Evolutionary conservation across 352 stramenopile genomes (phyloP), one percentile per base, ranked within the genome.

Genomic region (Detonula confervacea): DNA sequence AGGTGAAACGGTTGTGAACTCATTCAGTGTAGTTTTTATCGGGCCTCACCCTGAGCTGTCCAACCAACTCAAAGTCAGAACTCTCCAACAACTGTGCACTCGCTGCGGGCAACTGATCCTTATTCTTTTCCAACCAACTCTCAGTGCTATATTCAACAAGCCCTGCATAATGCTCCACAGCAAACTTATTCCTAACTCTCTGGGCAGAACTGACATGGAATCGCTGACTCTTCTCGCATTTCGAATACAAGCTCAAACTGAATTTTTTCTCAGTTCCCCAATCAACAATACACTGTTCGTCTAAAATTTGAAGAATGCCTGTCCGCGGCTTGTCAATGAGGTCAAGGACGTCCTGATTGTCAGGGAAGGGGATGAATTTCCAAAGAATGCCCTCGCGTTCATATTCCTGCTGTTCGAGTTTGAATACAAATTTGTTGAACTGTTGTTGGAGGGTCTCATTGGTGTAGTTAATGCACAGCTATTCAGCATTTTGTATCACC

Each of bases 41-140:
- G 14, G 27, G n/a, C 39, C 59, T 27, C n/a, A 67, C 59, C 59
- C 42, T 20, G 37, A 67, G 42, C 22, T 56, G 39, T 46, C 25
- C 42, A 25, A 67, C 37, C 37, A 42, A 14, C 25, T 25, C 37
- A 67, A 67, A 67, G 7, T 24, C 60, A n/a, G 63, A 73, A n/a
- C 42, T 57, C n/a, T 44, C 29, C 42, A 89, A 66, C 5, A 89
- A 65, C 16, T 74, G 39, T 1, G 62, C 55, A 1, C 54, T 63
- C 11, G 54, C 71, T 39, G 35, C 39, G 25, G 78, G 78, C 33
- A 85, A 29, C 44, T 96, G 87, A 79, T 98, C 96, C 78, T 96
- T 96, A 81, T 98, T 99, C 89, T 98, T 99, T 59, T 98, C 96
- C 20, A 97, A 94, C 80, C 98, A 99, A 11, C 94, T 93, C 47